phyloP scores from a whole-genome alignment of 1,284 basidiomycete genomes.

The Erythrobasidium hasegawianum region DNA sequence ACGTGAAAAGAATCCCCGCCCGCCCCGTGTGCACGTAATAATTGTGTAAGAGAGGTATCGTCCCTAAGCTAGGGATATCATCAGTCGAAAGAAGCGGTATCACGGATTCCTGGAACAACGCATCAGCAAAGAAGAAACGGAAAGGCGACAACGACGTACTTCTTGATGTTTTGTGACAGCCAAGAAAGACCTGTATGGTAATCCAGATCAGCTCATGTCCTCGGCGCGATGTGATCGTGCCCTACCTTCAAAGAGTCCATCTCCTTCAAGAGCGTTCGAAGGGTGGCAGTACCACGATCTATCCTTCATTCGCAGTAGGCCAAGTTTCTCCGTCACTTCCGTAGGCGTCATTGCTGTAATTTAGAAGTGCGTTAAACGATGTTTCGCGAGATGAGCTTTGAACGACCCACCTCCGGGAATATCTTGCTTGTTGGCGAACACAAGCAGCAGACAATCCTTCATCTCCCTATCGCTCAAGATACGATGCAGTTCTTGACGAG shows the following conservation, averaged over 20 bases:
- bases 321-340: constrained; percentile 96
- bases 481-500: constrained; percentile 89
- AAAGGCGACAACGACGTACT: constrained; percentile 3
- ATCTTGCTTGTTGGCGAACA: constrained; percentile 99
- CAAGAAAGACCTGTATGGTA: constrained; percentile 66
- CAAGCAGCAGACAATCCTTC: constrained; percentile 92
- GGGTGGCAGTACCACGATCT: constrained; percentile 77
- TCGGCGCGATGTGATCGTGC: not conserved
- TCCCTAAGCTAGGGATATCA: too few relatives aligned
- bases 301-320: constrained; percentile 91
- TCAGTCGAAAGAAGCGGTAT: not conserved
- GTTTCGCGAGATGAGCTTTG: constrained; percentile 22
- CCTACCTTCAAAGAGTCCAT: constrained; percentile 82
- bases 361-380: too few relatives aligned
- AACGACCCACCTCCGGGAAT: constrained; percentile 85
- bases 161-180: constrained; percentile 91
- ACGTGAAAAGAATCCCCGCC: too few relatives aligned
- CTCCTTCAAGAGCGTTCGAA: constrained; percentile 55
- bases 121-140: not conserved
- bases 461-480: constrained; percentile 97
- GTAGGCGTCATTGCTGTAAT: constrained; percentile 90
- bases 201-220: not conserved
- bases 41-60: too few relatives aligned
- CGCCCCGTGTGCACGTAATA: too few relatives aligned
- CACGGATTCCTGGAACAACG: not conserved